Evolutionary conservation across 2,329 filamentous ascomycete species (phyloP), one percentile per base, ranked within the genome.

Genomic region (Metarhizium robertsii): DNA sequence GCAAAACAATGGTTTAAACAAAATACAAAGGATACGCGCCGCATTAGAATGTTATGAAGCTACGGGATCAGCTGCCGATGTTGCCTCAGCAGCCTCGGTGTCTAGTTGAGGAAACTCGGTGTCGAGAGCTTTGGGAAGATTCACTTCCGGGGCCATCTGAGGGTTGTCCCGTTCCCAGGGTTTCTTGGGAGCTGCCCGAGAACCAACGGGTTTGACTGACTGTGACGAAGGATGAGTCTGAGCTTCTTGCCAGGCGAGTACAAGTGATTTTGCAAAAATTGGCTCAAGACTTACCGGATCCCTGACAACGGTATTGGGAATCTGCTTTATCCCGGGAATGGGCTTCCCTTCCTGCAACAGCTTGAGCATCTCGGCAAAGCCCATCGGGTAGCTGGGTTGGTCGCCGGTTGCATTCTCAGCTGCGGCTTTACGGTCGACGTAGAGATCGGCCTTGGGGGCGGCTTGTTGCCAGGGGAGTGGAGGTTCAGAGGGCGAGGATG

Each of bases 291-390:
- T 80, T 58, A 87, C 86, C 58, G 89, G 81, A 4, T 87, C 86
- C 54, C 84, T 78, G 20, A 92, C 76, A 5, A 96, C 76, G 0
- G 86, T 94, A 61, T 90, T 82, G 4, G 92, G 90, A 53, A 96
- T 92, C 60, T 95, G 83, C 62, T 85, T 85, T 65, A 96, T 95
- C 1, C 92, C 92, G 1, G 91, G 90, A 47, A 96, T 87, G 0
- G 88, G 86, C 62, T 90, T 84, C 53, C 90, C 90, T 32, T 84
- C 85, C 29, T 89, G 88, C 54, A 96, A 88, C 54, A 95, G 80
- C 64, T 90, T 87, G 55, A 95, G 86, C 59, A 96, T 90, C 61
- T 92, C 85, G 7, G 88, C 86, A 69, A 96, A 96, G 1, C 84
- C 86, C 51, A 85, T 85, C 3, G 91, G 91, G 64, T 95, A 95